Percentiles rank a stretch among this genome's conserved stretches.
Evolutionary conservation across 2,329 filamentous ascomycete genomes (phyloP).

Genomic region (Biscogniauxia sp.): DNA sequence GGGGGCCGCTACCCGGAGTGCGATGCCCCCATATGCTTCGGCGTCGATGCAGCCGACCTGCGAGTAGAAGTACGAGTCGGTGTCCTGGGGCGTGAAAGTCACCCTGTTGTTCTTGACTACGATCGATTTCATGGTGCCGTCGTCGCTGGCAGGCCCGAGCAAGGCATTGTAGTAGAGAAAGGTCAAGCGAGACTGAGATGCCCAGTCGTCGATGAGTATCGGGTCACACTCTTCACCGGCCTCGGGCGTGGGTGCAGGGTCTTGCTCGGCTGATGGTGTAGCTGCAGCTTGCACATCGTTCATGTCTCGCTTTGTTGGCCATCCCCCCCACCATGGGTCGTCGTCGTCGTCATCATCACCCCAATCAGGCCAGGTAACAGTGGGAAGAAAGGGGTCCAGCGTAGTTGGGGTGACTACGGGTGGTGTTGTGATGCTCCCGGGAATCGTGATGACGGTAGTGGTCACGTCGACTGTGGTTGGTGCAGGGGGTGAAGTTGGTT

Average conservation of each 20-base stretch:
- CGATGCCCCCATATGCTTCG: conserved; percentile 52
- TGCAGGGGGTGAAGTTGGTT: neutral
- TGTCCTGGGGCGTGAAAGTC: conserved; percentile 48
- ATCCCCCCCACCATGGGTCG: neutral
- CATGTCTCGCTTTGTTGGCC: neutral
- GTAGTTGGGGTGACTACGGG: neutral
- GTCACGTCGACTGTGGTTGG: neutral
- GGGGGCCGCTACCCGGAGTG: conserved; percentile 53
- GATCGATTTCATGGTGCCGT: conserved; percentile 55
- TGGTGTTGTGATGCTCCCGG: neutral
- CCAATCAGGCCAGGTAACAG: neutral
- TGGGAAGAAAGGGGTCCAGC: neutral
- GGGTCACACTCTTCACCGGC: conserved; percentile 34
- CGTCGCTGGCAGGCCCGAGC: conserved; percentile 53
- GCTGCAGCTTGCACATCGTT: neutral
- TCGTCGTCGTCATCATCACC: neutral
- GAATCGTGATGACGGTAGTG: neutral
- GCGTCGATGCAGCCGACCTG: conserved; percentile 54
- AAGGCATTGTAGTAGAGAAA: conserved; percentile 62
- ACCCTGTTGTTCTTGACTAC: conserved; percentile 50
- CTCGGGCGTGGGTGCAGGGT: conserved; percentile 12
- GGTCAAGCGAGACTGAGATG: conserved; percentile 58
- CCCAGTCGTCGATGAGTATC: conserved; percentile 58
- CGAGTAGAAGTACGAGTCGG: conserved; percentile 56
- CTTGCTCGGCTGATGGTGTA: neutral